Percentiles rank a stretch among this genome's conserved stretches.
Evolutionary conservation across 768 basidiomycete genomes (phyloP).

Genomic region (Vararia minispora): DNA sequence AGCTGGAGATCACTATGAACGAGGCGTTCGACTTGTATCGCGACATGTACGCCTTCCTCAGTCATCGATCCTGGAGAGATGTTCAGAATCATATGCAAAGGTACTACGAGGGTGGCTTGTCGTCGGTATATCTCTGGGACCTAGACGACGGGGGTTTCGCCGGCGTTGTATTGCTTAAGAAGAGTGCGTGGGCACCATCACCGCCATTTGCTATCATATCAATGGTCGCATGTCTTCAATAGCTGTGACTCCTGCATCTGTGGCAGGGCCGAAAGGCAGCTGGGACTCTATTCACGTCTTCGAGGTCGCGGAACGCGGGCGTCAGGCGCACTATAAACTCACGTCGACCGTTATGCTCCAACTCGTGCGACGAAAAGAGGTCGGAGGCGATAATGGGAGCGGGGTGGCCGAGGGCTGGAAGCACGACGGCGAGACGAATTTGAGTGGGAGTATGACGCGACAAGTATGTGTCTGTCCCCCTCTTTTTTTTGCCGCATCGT

Average conservation of each 20-base stretch:
- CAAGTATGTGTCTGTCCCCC: slow-evolving; percentile 46
- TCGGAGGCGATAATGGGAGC: slow-evolving; percentile 13
- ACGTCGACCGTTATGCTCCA: slow-evolving; percentile 97
- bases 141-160: slow-evolving; percentile 94
- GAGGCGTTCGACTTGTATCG: slow-evolving; percentile 97
- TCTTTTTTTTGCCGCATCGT: not conserved
- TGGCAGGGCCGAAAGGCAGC: slow-evolving; percentile 64
- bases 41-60: slow-evolving; percentile 51
- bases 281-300: slow-evolving; percentile 99
- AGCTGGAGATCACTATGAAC: slow-evolving; percentile 87
- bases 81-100: slow-evolving; percentile 23
- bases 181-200: slow-evolving; percentile 40
- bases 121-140: slow-evolving; percentile 97
- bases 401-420: slow-evolving; percentile 33
- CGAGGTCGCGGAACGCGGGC: slow-evolving; percentile 83
- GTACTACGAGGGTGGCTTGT: slow-evolving; percentile 98
- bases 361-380: slow-evolving; percentile 37
- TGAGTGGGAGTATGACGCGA: slow-evolving; percentile 96
- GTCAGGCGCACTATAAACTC: slow-evolving; percentile 92
- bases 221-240: not conserved
- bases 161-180: slow-evolving; percentile 93
- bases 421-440: slow-evolving; percentile 61
- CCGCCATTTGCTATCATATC: not conserved
- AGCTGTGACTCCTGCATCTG: slow-evolving; percentile 50
- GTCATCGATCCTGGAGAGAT: not conserved